Evolutionary conservation across 257 asterid genomes (phyloP).

Genomic region (Solanum ossicruentum): DNA sequence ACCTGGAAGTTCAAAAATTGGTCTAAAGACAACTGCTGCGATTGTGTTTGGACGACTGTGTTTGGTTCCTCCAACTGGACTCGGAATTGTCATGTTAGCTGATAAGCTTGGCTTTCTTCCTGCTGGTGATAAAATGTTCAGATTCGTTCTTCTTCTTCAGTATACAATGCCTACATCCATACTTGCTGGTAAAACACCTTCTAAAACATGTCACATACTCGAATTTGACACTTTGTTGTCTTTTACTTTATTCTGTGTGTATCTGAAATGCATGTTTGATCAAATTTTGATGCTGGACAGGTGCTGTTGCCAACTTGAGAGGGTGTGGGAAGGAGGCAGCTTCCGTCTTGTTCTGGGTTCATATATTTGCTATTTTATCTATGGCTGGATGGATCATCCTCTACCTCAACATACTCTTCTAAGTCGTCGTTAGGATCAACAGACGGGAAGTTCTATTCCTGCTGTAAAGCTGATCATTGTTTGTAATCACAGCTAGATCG

Average conservation of each 20-base stretch:
- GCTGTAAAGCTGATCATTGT: background rate
- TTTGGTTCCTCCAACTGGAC: conserved; percentile 83
- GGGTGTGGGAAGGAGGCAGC: conserved; percentile 98
- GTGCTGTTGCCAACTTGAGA: conserved; percentile 95
- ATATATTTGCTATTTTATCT: conserved; percentile 79
- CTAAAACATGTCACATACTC: background rate
- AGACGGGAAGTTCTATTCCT: background rate
- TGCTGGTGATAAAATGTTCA: conserved; percentile 82
- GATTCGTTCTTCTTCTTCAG: conserved; percentile 90
- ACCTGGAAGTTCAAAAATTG: conserved; percentile 61
- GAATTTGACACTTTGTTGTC: background rate
- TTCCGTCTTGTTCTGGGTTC: conserved; percentile 94
- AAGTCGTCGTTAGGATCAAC: background rate
- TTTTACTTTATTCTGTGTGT: background rate
- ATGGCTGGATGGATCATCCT: conserved; percentile 98
- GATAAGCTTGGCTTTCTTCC: conserved; percentile 89
- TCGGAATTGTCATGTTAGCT: conserved; percentile 83
- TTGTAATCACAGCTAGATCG: background rate
- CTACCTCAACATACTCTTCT: conserved; percentile 73
- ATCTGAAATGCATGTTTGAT: background rate
- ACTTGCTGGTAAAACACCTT: conserved; percentile 51
- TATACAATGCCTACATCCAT: conserved; percentile 98
- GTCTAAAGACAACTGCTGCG: conserved; percentile 76
- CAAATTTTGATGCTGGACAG: conserved; percentile 13
- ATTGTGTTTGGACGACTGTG: conserved; percentile 66